phyloP scores from a whole-genome alignment of 805 yeast species.

The Tetrapisispora phaffii region DNA sequence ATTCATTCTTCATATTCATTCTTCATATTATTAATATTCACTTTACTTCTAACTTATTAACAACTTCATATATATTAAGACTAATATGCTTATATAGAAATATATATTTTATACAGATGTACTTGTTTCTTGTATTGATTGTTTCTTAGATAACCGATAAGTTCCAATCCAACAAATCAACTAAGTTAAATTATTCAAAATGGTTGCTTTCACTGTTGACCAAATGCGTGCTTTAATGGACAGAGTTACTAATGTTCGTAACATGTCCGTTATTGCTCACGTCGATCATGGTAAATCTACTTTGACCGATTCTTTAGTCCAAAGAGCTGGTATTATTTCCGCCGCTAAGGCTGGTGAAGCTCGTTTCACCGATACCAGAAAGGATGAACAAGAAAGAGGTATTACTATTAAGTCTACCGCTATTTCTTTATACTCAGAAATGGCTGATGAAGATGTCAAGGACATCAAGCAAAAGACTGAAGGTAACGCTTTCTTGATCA shows the following conservation, averaged over 20 bases:
- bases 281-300: conserved; percentile 99
- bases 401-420: conserved; percentile 98
- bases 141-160: background rate
- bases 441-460: conserved; percentile 65
- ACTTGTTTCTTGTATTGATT: background rate
- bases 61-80: too few relatives aligned
- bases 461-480: conserved; percentile 76
- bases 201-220: conserved; percentile 49
- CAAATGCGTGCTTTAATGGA: conserved; percentile 99
- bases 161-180: conserved; percentile 4
- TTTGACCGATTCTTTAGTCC: conserved; percentile 96
- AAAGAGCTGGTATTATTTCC: conserved; percentile 97
- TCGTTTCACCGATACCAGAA: conserved; percentile 98
- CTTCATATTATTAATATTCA: too few relatives aligned
- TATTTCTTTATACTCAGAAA: conserved; percentile 82
- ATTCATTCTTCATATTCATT: background rate
- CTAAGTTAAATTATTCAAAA: conserved; percentile 6
- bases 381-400: conserved; percentile 99
- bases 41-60: background rate
- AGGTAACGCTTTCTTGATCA: conserved; percentile 90
- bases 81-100: too few relatives aligned
- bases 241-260: conserved; percentile 98
- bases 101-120: background rate
- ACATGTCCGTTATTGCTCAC: conserved; percentile 99
- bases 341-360: conserved; percentile 99